Conservation (phyloP, 2,329 filamentous ascomycete species). For the Hirsutella rhossiliensis region DNA sequence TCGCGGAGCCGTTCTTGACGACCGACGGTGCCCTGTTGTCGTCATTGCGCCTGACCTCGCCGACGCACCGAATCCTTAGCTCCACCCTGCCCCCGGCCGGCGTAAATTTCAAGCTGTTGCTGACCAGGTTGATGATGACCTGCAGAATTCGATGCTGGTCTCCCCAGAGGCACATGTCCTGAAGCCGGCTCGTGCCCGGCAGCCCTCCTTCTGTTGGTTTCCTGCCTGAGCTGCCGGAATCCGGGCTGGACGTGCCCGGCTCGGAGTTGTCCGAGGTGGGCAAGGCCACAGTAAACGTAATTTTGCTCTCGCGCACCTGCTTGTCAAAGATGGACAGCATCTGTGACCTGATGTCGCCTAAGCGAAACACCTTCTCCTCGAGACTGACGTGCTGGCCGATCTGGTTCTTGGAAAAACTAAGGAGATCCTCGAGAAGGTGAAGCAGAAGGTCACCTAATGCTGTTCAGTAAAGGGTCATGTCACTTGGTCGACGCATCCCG, state of each 20-base stretch:
- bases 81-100: conserved; percentile 63
- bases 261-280: not conserved
- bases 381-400: conserved; percentile 74
- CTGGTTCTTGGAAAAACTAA: conserved; percentile 93
- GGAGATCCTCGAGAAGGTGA: conserved; percentile 75
- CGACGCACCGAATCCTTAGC: conserved; percentile 62
- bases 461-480: not conserved
- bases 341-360: conserved; percentile 74
- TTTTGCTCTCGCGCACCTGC: conserved; percentile 69
- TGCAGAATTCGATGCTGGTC: conserved; percentile 85
- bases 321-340: conserved; percentile 81
- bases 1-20: conserved; percentile 25
- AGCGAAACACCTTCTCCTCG: conserved; percentile 73
- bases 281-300: conserved; percentile 62
- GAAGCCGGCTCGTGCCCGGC: conserved; percentile 53
- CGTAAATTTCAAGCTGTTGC: conserved; percentile 87
- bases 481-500: not conserved
- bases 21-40: not conserved
- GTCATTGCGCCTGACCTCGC: conserved; percentile 35
- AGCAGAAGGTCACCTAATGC: conserved; percentile 55
- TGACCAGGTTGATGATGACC: conserved; percentile 87
- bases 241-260: not conserved
- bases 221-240: conserved; percentile 24
- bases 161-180: conserved; percentile 85
- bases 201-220: conserved; percentile 49